A percentile compares a stretch with the other conserved stretches of the same genome.
Evolutionary conservation across 306 rosid genomes (phyloP).

Genomic region (Trichosanthes truncata): DNA sequence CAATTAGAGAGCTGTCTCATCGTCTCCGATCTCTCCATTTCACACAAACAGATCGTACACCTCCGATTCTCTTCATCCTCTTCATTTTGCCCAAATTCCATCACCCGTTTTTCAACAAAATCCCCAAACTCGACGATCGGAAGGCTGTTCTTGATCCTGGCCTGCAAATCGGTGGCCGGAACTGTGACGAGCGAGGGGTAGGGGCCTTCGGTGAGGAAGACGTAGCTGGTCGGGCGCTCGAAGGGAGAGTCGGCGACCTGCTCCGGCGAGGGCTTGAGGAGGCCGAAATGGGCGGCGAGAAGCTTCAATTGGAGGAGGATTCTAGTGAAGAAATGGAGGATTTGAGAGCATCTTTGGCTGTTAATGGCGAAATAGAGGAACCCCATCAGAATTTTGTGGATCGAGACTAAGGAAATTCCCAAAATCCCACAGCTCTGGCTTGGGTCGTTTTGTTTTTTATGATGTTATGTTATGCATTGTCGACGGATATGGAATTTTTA

Average conservation of each 20-base stretch:
- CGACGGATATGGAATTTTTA: neutral
- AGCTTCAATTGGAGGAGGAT: neutral
- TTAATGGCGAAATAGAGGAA: neutral
- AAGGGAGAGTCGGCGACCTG: neutral
- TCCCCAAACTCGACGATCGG: slow-evolving; percentile 7
- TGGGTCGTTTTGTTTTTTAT: too few relatives aligned
- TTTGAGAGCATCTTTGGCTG: neutral
- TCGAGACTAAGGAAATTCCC: neutral
- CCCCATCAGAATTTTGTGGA: neutral
- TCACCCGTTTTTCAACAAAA: neutral
- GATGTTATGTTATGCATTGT: too few relatives aligned
- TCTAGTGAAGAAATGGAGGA: neutral
- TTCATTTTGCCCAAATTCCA: neutral
- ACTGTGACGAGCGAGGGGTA: slow-evolving; percentile 11
- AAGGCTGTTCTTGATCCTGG: slow-evolving; percentile 16
- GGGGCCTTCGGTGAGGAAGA: slow-evolving; percentile 6
- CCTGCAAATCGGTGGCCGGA: slow-evolving; percentile 13
- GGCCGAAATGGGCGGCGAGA: neutral
- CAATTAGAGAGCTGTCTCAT: slow-evolving; percentile 18
- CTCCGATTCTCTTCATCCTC: neutral
- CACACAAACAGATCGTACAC: slow-evolving; percentile 19
- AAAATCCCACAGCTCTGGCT: neutral
- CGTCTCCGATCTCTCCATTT: slow-evolving; percentile 19
- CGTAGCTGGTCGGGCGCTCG: neutral
- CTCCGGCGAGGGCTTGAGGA: neutral